These are phyloP conservation scores for Xylaria acuta DNA, from an alignment of 495 filamentous ascomycete species.

Conservation along the genomic window DNA sequence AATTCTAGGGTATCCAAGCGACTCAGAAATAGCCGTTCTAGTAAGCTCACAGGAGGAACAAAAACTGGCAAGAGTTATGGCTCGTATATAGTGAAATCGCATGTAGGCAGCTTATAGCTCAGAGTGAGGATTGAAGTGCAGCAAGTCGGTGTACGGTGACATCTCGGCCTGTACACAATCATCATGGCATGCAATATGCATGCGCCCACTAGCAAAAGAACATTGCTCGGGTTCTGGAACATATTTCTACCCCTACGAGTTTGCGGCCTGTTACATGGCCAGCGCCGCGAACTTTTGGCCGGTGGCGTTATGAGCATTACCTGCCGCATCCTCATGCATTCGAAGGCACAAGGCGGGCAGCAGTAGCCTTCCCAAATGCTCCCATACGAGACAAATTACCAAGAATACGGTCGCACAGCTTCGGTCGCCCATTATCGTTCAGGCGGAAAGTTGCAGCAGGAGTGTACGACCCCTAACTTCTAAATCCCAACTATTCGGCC, in stretches of 20 bases:
- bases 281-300: conserved; percentile 13
- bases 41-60: background rate
- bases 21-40: background rate
- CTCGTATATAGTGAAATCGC: conserved; percentile 12
- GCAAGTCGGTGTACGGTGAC: conserved; percentile 11
- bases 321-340: conserved; percentile 3
- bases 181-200: conserved; percentile 23
- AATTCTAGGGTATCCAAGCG: background rate
- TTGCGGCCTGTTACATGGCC: conserved; percentile 21
- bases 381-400: conserved; percentile 37
- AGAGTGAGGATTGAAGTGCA: background rate
- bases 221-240: conserved; percentile 24
- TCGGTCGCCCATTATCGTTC: conserved; percentile 38
- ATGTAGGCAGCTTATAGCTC: background rate
- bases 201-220: conserved; percentile 25
- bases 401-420: conserved; percentile 19
- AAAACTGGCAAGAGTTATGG: background rate
- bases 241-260: conserved; percentile 3
- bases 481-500: conserved; percentile 6
- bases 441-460: conserved; percentile 36
- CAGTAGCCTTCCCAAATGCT: conserved; percentile 21
- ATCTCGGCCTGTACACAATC: conserved; percentile 23
- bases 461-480: conserved; percentile 24
- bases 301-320: conserved; percentile 20
- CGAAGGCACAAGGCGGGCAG: conserved; percentile 14